phyloP scores from a whole-genome alignment of 768 basidiomycete species.

The Hygrocybe punicea region DNA sequence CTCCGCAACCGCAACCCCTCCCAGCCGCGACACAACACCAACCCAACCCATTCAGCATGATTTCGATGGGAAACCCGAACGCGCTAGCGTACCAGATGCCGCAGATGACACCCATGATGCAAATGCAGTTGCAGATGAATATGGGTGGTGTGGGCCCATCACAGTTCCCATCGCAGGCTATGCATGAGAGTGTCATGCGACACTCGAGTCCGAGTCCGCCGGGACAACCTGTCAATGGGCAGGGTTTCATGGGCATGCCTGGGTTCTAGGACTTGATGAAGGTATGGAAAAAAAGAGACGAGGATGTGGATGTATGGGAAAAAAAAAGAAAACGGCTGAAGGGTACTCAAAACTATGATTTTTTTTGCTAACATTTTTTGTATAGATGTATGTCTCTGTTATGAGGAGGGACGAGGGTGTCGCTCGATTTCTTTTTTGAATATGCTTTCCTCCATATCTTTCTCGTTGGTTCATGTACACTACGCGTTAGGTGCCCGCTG shows the following conservation, averaged over 20 bases:
- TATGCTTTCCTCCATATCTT: neutral
- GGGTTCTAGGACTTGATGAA: constrained; percentile 20
- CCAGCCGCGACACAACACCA: constrained; percentile 40
- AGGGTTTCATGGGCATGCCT: constrained; percentile 45
- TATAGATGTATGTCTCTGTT: constrained; percentile 13
- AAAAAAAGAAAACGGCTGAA: neutral
- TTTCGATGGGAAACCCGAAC: constrained; percentile 48
- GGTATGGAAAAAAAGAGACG: neutral
- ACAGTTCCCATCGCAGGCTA: constrained; percentile 66
- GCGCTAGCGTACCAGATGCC: constrained; percentile 56
- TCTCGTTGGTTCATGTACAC: neutral
- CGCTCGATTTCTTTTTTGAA: constrained; percentile 7
- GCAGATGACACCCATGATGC: constrained; percentile 62
- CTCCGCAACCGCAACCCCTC: constrained; percentile 40
- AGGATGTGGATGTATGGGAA: neutral
- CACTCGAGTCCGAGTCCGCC: constrained; percentile 67
- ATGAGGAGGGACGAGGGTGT: constrained; percentile 8
- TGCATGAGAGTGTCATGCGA: constrained; percentile 84
- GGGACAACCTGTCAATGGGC: constrained; percentile 34
- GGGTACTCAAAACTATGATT: neutral
- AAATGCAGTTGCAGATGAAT: constrained; percentile 55
- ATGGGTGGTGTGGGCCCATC: constrained; percentile 40
- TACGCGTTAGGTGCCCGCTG: neutral
- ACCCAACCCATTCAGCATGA: constrained; percentile 44
- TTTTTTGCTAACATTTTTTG: constrained; percentile 14